These are phyloP conservation scores for Neoarthrinium moseri DNA, from an alignment of 2,329 filamentous ascomycete genomes.

Conservation along the genomic window DNA sequence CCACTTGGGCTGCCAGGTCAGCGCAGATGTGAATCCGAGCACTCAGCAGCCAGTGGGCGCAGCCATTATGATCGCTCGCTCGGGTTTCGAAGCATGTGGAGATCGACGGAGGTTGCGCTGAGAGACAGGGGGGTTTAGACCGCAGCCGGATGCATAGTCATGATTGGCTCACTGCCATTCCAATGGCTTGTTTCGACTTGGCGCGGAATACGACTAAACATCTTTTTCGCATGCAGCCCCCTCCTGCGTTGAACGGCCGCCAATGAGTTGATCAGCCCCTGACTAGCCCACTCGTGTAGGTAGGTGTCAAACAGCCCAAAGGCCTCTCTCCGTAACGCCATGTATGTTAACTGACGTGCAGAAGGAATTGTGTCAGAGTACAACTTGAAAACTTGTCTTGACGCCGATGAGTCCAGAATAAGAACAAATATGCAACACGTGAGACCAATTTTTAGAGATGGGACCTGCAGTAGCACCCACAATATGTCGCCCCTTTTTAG, in stretches of 20 bases:
- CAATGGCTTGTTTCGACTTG: slow-evolving; percentile 33
- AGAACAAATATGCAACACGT: no score
- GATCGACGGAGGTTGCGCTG: slow-evolving; percentile 26
- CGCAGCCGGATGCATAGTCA: background rate
- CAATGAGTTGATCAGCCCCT: background rate
- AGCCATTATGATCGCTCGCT: slow-evolving; percentile 31
- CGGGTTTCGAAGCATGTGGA: slow-evolving; percentile 38
- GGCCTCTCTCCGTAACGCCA: no score
- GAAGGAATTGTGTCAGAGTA: no score
- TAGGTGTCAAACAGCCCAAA: no score
- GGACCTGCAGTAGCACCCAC: no score
- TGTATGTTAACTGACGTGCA: no score
- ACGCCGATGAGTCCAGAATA: no score
- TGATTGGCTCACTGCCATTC: slow-evolving; percentile 7
- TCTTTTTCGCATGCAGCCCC: slow-evolving; percentile 9
- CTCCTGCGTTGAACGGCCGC: background rate
- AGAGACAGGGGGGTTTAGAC: slow-evolving; percentile 14
- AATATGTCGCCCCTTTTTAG: background rate
- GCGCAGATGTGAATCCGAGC: slow-evolving; percentile 16
- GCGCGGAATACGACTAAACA: slow-evolving; percentile 21
- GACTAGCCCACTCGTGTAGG: background rate
- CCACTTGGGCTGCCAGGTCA: slow-evolving; percentile 17
- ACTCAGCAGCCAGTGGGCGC: slow-evolving; percentile 29
- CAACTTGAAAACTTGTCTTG: no score
- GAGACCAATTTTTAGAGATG: no score